A percentile compares a stretch with the other conserved stretches of the same genome.
Conservation (phyloP, 805 yeast genomes). For the Kodamaea jinghongensis region DNA sequence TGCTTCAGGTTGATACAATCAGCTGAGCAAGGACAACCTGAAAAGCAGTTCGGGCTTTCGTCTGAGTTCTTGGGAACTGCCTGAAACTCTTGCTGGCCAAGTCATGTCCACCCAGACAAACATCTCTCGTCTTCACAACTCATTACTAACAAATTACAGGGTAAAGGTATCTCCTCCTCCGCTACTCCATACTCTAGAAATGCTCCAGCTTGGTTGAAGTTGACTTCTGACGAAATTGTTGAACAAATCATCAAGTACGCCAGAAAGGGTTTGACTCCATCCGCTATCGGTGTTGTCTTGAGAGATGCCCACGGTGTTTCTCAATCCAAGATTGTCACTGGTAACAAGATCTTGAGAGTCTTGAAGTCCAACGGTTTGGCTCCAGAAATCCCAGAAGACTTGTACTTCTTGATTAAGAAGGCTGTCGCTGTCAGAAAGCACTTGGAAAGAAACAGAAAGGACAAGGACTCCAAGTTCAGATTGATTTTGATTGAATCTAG, state of each 20-base stretch:
- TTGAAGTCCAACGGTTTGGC: conserved; percentile 99
- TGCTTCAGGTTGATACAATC: too few relatives aligned
- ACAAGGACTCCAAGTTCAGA: conserved; percentile 99
- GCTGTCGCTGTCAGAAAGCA: conserved; percentile 99
- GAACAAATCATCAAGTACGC: conserved; percentile 99
- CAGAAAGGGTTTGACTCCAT: conserved; percentile 99
- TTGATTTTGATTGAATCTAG: conserved; percentile 99
- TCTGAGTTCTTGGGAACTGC: background rate
- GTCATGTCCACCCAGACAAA: background rate
- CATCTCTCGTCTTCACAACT: conserved; percentile 1
- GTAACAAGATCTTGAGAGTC: conserved; percentile 99
- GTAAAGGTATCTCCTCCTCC: conserved; percentile 99
- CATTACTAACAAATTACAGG: conserved; percentile 44
- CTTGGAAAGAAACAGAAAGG: conserved; percentile 99
- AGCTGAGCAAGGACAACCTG: too few relatives aligned
- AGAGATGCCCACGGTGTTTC: conserved; percentile 99
- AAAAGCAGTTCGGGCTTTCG: too few relatives aligned
- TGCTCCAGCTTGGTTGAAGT: conserved; percentile 99
- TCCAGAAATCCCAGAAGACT: conserved; percentile 99
- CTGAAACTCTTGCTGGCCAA: too few relatives aligned
- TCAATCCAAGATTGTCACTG: conserved; percentile 95
- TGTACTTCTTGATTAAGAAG: conserved; percentile 98
- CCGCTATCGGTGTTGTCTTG: conserved; percentile 98
- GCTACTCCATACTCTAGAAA: conserved; percentile 99
- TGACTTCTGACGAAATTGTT: conserved; percentile 89